A percentile compares a stretch with the other conserved stretches of the same genome.
Evolutionary conservation across 2,329 filamentous ascomycete genomes (phyloP).

Genomic region (Huntiella omanensis): DNA sequence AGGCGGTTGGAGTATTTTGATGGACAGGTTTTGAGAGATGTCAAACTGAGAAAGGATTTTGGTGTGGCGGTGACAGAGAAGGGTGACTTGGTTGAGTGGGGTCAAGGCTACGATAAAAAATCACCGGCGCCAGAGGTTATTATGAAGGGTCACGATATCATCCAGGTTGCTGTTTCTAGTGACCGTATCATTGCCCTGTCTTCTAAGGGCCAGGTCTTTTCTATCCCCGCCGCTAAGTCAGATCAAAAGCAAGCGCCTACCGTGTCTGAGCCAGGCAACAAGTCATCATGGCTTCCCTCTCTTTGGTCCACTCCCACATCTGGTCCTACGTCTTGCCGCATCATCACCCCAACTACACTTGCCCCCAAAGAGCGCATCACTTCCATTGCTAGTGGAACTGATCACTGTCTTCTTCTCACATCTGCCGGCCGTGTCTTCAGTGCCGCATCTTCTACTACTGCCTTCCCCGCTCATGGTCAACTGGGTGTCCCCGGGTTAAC

Average conservation of each 20-base stretch:
- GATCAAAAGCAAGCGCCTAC: constrained; percentile 39
- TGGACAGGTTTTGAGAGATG: constrained; percentile 61
- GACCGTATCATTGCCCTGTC: constrained; percentile 71
- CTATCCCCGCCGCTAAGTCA: constrained; percentile 53
- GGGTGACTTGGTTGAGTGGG: constrained; percentile 87
- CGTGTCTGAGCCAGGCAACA: constrained; percentile 20
- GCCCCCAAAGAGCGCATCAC: constrained; percentile 53
- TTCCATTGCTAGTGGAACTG: constrained; percentile 57
- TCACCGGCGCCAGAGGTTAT: constrained; percentile 48
- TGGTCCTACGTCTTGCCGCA: constrained; percentile 46
- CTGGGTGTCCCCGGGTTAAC: constrained; percentile 69
- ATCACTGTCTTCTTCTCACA: constrained; percentile 75
- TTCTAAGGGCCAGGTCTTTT: constrained; percentile 61
- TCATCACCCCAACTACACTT: constrained; percentile 45
- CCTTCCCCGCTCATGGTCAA: constrained; percentile 69
- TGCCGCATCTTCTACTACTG: constrained; percentile 58
- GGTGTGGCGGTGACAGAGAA: constrained; percentile 75
- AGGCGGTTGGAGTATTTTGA: constrained; percentile 67
- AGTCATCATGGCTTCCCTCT: constrained; percentile 43
- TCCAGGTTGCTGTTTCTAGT: constrained; percentile 55
- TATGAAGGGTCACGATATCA: constrained; percentile 61
- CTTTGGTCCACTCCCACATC: constrained; percentile 37
- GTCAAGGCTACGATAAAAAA: constrained; percentile 50
- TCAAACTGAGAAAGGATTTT: constrained; percentile 68
- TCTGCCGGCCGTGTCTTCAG: constrained; percentile 74